These are phyloP conservation scores for Suhomyces maxii DNA, from an alignment of 1,139 yeast species.

Conservation along the genomic window DNA sequence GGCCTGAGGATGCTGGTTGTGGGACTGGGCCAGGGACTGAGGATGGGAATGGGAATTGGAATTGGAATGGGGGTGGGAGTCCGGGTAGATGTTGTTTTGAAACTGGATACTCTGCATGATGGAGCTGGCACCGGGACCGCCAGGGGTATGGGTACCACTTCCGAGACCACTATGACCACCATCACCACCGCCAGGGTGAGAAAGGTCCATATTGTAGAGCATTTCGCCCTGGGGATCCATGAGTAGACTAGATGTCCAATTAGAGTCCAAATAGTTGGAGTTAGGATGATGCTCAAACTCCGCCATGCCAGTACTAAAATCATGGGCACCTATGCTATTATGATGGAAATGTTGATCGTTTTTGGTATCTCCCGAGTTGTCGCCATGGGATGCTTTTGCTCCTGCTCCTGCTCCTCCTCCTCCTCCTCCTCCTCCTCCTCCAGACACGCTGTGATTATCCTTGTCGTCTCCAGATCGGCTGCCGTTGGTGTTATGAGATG, in stretches of 20 bases:
- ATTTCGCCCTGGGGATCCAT: slow-evolving; percentile 41
- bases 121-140: slow-evolving; percentile 14
- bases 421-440: too few species aligned
- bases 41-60: too few species aligned
- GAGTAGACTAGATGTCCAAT: slow-evolving; percentile 42
- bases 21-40: too few species aligned
- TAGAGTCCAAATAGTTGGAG: slow-evolving; percentile 42
- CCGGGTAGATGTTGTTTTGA: slow-evolving; percentile 31
- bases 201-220: slow-evolving; percentile 32
- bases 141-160: neutral
- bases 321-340: neutral
- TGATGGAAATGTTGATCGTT: neutral
- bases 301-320: slow-evolving; percentile 1
- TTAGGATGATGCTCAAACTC: slow-evolving; percentile 28
- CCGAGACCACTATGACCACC: neutral
- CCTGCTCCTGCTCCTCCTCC: too few species aligned
- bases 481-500: slow-evolving; percentile 1
- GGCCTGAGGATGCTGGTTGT: slow-evolving; percentile 4
- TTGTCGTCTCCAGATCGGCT: neutral
- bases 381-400: neutral
- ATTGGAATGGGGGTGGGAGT: slow-evolving; percentile 4
- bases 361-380: neutral
- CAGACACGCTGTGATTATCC: too few species aligned
- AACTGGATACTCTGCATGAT: slow-evolving; percentile 37
- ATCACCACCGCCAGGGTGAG: slow-evolving; percentile 1